A percentile compares a stretch with the other conserved stretches of the same genome.
phyloP scores from a whole-genome alignment of 1,284 basidiomycete species.

The Naganishia cerealis region DNA sequence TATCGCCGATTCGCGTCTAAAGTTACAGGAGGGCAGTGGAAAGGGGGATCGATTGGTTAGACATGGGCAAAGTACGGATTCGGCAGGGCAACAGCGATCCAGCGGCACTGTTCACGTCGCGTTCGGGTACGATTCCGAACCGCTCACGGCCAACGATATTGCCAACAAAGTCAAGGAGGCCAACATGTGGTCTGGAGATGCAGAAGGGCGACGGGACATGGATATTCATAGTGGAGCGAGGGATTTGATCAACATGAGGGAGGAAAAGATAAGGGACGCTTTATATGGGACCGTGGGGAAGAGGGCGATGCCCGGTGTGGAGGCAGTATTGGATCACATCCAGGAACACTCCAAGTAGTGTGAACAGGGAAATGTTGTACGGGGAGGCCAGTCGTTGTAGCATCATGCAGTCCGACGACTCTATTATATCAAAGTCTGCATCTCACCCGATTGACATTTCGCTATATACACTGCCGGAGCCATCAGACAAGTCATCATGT shows the following conservation, averaged over 20 bases:
- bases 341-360: constrained; percentile 24
- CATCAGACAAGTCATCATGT: constrained; percentile 16
- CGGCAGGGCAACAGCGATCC: constrained; percentile 25
- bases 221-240: constrained; percentile 10
- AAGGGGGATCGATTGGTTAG: constrained; percentile 19
- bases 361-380: background rate
- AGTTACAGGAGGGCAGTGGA: constrained; percentile 17
- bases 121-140: constrained; percentile 23
- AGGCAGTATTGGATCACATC: constrained; percentile 27
- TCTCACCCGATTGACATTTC: constrained; percentile 22
- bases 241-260: constrained; percentile 31
- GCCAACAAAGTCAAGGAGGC: constrained; percentile 20
- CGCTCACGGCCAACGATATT: constrained; percentile 21
- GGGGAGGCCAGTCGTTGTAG: background rate
- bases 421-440: background rate
- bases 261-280: constrained; percentile 26
- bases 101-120: constrained; percentile 12
- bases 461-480: constrained; percentile 21
- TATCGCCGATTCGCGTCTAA: constrained; percentile 20
- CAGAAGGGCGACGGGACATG: constrained; percentile 13
- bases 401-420: background rate
- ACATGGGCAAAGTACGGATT: constrained; percentile 22
- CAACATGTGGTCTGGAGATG: constrained; percentile 21
- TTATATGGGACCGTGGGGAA: constrained; percentile 29
- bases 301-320: constrained; percentile 27